These are phyloP conservation scores for Plantago elongata DNA, from an alignment of 257 asterid species.

Conservation along the genomic window DNA sequence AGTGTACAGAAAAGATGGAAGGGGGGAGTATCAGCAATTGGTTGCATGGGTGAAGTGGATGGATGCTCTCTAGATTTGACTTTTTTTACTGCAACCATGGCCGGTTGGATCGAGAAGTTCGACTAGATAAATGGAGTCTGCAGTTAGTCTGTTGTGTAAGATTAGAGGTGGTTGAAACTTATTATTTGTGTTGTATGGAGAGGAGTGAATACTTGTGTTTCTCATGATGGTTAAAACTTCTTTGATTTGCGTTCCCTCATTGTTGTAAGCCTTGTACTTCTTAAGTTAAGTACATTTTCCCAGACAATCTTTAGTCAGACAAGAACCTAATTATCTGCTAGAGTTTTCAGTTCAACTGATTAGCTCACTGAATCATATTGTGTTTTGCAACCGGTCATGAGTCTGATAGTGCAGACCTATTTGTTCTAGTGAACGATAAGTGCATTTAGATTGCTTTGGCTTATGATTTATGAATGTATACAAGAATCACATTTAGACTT, in stretches of 20 bases:
- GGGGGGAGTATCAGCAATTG: conserved; percentile 18
- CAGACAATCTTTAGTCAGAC: neutral
- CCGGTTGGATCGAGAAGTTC: neutral
- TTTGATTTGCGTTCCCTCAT: conserved; percentile 8
- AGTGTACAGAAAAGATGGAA: conserved; percentile 17
- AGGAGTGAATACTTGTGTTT: conserved; percentile 15
- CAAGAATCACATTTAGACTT: neutral
- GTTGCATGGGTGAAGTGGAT: neutral
- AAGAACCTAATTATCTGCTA: neutral
- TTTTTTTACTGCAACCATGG: neutral
- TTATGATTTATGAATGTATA: neutral
- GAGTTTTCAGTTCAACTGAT: neutral
- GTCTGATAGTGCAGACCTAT: neutral
- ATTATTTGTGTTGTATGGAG: conserved; percentile 19
- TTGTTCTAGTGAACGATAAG: neutral
- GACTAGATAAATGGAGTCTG: conserved; percentile 4
- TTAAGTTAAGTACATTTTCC: neutral
- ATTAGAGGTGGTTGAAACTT: neutral
- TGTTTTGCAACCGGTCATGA: neutral
- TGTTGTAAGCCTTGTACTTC: conserved; percentile 14
- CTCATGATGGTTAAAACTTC: conserved; percentile 15
- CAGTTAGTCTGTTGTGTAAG: conserved; percentile 10
- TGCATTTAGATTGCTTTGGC: neutral
- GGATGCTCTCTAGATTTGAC: conserved; percentile 9
- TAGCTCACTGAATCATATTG: neutral